phyloP scores from a whole-genome alignment of 345 rosid species.

The Hibiscus tridactylites region DNA sequence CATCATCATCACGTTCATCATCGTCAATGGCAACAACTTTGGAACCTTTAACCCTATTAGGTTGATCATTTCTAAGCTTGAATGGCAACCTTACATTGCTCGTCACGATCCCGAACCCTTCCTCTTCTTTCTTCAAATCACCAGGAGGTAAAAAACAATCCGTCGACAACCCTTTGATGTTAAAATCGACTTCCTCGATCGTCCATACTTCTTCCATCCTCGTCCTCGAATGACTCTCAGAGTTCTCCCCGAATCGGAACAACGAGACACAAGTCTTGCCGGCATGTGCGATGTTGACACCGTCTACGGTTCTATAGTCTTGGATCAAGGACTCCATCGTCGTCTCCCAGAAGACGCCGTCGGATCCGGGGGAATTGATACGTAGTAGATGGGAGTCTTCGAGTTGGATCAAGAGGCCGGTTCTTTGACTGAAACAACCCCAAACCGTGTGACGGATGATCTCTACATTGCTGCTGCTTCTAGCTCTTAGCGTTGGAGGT shows the following conservation, averaged over 20 bases:
- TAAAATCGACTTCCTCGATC: conserved; percentile 90
- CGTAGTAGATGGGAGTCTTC: conserved; percentile 78
- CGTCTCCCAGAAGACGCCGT: conserved; percentile 80
- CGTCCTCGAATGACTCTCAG: conserved; percentile 64
- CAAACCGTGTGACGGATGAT: conserved; percentile 59
- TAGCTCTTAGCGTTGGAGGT: conserved; percentile 31
- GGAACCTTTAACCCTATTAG: conserved; percentile 46
- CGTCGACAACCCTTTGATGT: conserved; percentile 77
- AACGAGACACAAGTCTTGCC: conserved; percentile 67
- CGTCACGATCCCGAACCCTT: conserved; percentile 17
- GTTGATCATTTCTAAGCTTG: conserved; percentile 38
- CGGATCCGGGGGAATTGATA: conserved; percentile 43
- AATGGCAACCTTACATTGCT: conserved; percentile 29
- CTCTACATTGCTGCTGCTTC: conserved; percentile 49
- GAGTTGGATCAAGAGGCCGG: conserved; percentile 64
- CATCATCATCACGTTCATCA: conserved; percentile 30
- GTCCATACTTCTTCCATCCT: conserved; percentile 87
- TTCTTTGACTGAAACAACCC: conserved; percentile 92
- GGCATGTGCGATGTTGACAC: conserved; percentile 66
- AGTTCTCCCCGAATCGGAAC: conserved; percentile 53
- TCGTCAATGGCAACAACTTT: conserved; percentile 56
- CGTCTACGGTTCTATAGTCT: conserved; percentile 71
- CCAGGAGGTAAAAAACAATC: conserved; percentile 92
- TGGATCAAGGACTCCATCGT: conserved; percentile 72
- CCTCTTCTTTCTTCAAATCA: conserved; percentile 70